Conservation (phyloP, 1,284 basidiomycete species). For the Cutaneotrichosporon curvatum region DNA sequence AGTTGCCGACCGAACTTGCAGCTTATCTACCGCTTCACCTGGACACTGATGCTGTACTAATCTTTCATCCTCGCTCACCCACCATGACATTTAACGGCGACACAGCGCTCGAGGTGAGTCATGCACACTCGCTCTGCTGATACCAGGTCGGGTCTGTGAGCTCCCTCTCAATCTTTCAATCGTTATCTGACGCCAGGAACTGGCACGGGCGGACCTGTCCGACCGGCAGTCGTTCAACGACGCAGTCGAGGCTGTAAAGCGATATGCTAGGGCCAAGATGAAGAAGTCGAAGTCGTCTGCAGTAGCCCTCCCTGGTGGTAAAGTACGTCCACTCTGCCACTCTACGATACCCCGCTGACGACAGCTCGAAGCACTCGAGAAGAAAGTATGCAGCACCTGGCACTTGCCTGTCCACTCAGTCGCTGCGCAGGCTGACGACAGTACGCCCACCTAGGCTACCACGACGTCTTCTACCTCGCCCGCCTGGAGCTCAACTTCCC, state of each 20-base stretch:
- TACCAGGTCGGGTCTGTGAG: constrained; percentile 10
- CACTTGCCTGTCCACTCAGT: not conserved
- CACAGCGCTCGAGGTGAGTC: constrained; percentile 15
- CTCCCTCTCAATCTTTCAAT: no score
- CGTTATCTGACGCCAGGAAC: constrained; percentile 4
- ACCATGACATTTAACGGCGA: constrained; percentile 16
- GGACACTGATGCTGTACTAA: no score
- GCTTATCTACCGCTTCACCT: no score
- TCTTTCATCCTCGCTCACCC: no score
- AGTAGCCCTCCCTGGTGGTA: constrained; percentile 20
- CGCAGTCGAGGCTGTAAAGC: constrained; percentile 24
- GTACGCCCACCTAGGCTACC: constrained; percentile 23
- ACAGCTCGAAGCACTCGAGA: not conserved
- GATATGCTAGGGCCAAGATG: constrained; percentile 23
- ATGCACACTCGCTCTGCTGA: not conserved
- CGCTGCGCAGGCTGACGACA: constrained; percentile 4
- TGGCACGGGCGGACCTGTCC: constrained; percentile 19
- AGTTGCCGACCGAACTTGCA: no score
- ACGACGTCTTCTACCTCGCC: constrained; percentile 28
- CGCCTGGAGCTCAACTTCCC: constrained; percentile 23
- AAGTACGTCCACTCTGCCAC: constrained; percentile 22
- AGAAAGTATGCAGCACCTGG: not conserved
- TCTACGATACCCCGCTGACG: not conserved
- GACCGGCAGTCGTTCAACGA: constrained; percentile 13
- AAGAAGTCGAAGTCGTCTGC: constrained; percentile 20